Base-by-base conservation (phyloP, 305 asterid species). In the Fraxinus xanthoxyloides region DNA sequence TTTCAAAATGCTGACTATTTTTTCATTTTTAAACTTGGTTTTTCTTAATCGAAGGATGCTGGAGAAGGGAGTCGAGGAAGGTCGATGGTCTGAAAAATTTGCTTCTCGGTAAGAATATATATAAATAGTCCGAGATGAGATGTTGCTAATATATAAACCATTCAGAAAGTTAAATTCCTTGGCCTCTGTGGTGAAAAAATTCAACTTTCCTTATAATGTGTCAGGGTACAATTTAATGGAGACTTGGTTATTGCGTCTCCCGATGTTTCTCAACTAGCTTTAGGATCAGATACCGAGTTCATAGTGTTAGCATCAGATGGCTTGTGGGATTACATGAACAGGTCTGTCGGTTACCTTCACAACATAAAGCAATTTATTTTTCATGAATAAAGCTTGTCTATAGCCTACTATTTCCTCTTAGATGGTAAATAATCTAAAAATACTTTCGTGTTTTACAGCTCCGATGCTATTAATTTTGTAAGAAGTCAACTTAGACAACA, bases 301-400 rank as follows among this genome's bases (percentile, higher is more conserved):
- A 23, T 93, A 72, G 75, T 96, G 74, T 85, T 94, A 85, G 99
- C 98, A 17, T 92, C 98, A 63, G 99, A 96, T 91, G 99, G 99
- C 76, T 87, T 96, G 91, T 96, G 99, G 99, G 99, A 96, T 87
- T 96, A 94, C 88, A 81, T 96, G 56, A 92, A 87, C 83, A 90
- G 98, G 98, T 94, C 54, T 79, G 78, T 7, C n/a, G 24, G 4
- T 19, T 72, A 46, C 35, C 7, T 35, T 51, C 15, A 51, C 5
- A 13, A 28, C 74, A 32, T 61, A 24, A 21, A 32, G 17, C 15
- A 8, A 19, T 77, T 40, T 32, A 24, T 32, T 46, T 48, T 51
- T 85, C 35, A 75, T 48, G 31, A 21, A 76, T 48, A 54, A 19
- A 54, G 76, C 74, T 10, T 34, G 15, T 31, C 48, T 13, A 82